These are phyloP conservation scores for Chrysoporthe cubensis DNA, from an alignment of 2,329 filamentous ascomycete species.

Conservation along the genomic window DNA sequence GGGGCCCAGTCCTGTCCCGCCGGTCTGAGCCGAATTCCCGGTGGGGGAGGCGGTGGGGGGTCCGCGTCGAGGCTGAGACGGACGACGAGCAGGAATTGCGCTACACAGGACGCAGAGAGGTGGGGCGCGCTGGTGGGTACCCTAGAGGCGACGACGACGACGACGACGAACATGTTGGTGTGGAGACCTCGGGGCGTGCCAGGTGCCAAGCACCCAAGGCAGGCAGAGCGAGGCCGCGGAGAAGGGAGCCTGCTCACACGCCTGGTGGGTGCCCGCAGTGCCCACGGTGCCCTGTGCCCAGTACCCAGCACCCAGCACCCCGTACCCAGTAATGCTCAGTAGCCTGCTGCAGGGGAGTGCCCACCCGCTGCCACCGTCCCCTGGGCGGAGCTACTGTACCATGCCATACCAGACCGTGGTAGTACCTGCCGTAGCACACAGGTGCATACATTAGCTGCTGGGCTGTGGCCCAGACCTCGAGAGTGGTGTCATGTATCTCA, in stretches of 20 bases:
- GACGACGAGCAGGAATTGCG: background rate
- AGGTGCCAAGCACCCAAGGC: too few relatives aligned
- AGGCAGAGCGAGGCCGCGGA: background rate
- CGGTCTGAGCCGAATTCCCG: background rate
- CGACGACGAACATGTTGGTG: background rate
- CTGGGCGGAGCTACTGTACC: too few relatives aligned
- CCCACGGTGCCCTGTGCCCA: too few relatives aligned
- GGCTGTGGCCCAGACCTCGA: background rate
- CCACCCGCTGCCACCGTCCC: too few relatives aligned
- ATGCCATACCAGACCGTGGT: too few relatives aligned
- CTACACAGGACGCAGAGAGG: background rate
- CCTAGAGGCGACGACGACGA: background rate
- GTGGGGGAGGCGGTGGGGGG: background rate
- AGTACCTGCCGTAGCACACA: background rate
- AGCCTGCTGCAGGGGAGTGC: too few relatives aligned
- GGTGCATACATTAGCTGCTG: background rate
- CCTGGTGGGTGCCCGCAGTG: too few relatives aligned
- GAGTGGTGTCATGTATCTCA: background rate
- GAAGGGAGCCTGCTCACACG: background rate
- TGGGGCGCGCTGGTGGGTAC: background rate
- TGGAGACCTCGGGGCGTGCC: background rate
- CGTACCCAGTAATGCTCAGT: too few relatives aligned
- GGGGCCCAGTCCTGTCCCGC: background rate
- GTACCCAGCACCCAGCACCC: too few relatives aligned
- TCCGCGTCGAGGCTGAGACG: conserved; percentile 1